Evolutionary conservation across 2,329 filamentous ascomycete species (phyloP).

Genomic region (Beauveria australis): DNA sequence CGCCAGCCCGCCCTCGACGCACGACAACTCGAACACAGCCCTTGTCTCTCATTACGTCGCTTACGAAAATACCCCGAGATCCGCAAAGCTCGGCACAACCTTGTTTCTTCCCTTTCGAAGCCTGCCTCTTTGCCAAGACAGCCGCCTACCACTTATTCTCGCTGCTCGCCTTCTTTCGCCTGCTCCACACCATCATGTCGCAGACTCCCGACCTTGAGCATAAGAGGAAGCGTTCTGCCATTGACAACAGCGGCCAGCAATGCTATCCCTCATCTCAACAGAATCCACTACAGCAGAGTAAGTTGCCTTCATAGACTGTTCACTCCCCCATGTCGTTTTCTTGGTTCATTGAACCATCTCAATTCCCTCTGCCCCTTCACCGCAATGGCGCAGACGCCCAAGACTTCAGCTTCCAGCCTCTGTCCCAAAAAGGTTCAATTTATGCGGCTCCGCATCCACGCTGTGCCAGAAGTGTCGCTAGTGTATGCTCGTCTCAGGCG

Average conservation of each 20-base stretch:
- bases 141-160: neutral
- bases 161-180: neutral
- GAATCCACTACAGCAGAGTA: neutral
- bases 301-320: neutral
- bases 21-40: neutral
- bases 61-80: neutral
- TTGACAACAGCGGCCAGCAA: neutral
- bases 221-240: conserved; percentile 11
- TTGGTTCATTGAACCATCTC: neutral
- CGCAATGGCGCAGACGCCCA: neutral
- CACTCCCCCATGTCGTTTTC: neutral
- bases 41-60: neutral
- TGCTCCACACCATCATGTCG: conserved; percentile 2
- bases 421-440: neutral
- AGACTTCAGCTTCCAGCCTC: conserved; percentile 5
- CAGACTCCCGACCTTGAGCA: conserved; percentile 12
- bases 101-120: neutral
- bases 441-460: conserved; percentile 1
- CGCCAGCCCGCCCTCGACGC: neutral
- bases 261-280: conserved; percentile 1
- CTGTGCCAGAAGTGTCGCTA: neutral
- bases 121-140: neutral
- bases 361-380: neutral
- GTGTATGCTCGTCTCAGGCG: neutral
- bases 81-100: neutral